phyloP scores from a whole-genome alignment of 2,329 filamentous ascomycete genomes.

The Ceratocystis variospora region DNA sequence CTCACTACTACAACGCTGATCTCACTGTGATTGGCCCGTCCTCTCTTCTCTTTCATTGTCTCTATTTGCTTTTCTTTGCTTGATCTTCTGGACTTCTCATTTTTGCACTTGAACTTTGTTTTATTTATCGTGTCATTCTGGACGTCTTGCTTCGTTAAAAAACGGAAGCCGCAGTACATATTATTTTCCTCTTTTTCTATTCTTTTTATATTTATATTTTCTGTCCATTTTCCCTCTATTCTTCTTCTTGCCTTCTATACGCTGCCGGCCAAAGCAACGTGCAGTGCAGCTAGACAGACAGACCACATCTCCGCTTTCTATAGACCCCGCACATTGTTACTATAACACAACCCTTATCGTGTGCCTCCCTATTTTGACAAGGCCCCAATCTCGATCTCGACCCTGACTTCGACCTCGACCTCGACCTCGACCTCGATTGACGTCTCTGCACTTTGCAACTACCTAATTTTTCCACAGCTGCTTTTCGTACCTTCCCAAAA shows the following conservation, averaged over 20 bases:
- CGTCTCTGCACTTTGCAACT: not conserved
- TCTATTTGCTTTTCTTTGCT: not conserved
- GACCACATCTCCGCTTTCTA: conserved; percentile 8
- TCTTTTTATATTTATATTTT: too few relatives aligned
- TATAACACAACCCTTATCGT: not conserved
- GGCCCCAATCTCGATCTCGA: not conserved
- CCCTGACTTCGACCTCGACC: too few relatives aligned
- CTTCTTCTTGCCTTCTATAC: too few relatives aligned
- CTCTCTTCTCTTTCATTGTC: not conserved
- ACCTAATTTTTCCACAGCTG: not conserved
- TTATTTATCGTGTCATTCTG: conserved; percentile 8
- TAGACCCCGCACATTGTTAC: conserved; percentile 5
- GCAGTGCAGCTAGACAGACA: not conserved
- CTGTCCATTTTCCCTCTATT: too few relatives aligned
- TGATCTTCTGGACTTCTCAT: not conserved
- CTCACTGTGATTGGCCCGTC: not conserved
- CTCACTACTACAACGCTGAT: not conserved
- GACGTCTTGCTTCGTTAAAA: not conserved
- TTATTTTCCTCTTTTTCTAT: not conserved
- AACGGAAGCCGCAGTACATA: too few relatives aligned
- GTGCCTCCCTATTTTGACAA: not conserved
- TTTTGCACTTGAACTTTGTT: not conserved
- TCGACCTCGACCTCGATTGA: too few relatives aligned
- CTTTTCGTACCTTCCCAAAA: conserved; percentile 21
- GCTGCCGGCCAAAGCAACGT: not conserved